phyloP scores from a whole-genome alignment of 345 rosid species.

The Hibiscus syriacus region DNA sequence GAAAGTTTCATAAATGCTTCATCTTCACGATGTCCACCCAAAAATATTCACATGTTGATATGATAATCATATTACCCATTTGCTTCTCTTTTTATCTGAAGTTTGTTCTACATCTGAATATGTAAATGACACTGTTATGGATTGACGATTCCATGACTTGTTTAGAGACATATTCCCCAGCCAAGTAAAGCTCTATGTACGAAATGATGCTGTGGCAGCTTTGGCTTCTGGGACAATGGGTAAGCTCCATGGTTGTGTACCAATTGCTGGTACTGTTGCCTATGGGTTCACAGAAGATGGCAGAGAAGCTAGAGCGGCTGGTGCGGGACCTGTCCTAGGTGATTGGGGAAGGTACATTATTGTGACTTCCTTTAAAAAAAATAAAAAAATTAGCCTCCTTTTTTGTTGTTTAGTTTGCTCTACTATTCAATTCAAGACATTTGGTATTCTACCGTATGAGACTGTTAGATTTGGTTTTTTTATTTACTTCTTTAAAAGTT shows the following conservation, averaged over 20 bases:
- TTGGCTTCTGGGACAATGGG: slow-evolving; percentile 94
- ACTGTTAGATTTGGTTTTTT: too few relatives aligned
- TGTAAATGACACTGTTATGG: neutral
- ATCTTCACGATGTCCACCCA: neutral
- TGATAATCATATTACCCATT: neutral
- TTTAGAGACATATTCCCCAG: slow-evolving; percentile 72
- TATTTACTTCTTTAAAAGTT: neutral
- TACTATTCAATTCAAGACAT: neutral
- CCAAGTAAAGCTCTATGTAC: slow-evolving; percentile 66
- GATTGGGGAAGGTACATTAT: slow-evolving; percentile 85
- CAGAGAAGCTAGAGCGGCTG: slow-evolving; percentile 86
- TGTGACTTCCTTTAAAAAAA: neutral
- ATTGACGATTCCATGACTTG: slow-evolving; percentile 3
- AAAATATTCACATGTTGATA: neutral
- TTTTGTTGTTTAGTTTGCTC: neutral
- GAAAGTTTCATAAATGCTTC: neutral
- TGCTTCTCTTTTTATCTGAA: neutral
- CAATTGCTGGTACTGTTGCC: slow-evolving; percentile 92
- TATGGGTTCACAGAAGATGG: slow-evolving; percentile 91
- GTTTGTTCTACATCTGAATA: neutral
- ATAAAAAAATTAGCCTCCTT: neutral
- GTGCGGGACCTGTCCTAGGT: slow-evolving; percentile 89
- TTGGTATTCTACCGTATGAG: neutral
- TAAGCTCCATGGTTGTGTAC: slow-evolving; percentile 90
- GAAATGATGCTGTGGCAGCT: slow-evolving; percentile 90